phyloP scores from a whole-genome alignment of 1,284 basidiomycete genomes.

The Irpex sp. region DNA sequence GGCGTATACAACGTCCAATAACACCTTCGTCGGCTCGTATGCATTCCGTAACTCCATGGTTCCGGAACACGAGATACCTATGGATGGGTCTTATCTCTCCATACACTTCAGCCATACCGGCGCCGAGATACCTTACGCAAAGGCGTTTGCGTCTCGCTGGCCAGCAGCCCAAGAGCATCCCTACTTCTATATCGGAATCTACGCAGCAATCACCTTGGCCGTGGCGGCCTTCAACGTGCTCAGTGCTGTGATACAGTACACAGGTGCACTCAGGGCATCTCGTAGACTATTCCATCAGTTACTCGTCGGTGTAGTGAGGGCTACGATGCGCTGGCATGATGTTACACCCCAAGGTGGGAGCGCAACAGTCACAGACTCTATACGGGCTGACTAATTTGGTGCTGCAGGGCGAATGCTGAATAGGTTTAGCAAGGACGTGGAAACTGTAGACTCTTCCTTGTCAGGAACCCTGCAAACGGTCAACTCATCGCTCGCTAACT shows the following conservation, averaged over 20 bases:
- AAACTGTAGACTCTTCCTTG: conserved; percentile 74
- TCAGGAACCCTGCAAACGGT: conserved; percentile 69
- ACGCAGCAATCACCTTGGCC: conserved; percentile 50
- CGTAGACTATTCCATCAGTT: conserved; percentile 55
- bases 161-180: conserved; percentile 52
- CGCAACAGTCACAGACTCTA: background rate
- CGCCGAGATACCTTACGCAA: conserved; percentile 19
- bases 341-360: conserved; percentile 41
- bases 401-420: conserved; percentile 55
- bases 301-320: conserved; percentile 55
- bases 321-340: conserved; percentile 56
- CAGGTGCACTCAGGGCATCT: conserved; percentile 59
- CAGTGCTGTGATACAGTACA: conserved; percentile 52
- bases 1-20: conserved; percentile 39
- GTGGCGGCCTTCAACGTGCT: conserved; percentile 43
- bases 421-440: conserved; percentile 74
- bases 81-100: conserved; percentile 35
- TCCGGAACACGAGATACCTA: conserved; percentile 31
- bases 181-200: conserved; percentile 62
- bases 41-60: conserved; percentile 27
- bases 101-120: conserved; percentile 32
- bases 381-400: too few species aligned
- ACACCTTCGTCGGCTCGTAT: conserved; percentile 16
- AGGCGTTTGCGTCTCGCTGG: conserved; percentile 32
- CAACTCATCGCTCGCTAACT: conserved; percentile 68